Percentiles rank a stretch among this genome's conserved stretches.
Evolutionary conservation across 805 yeast genomes (phyloP).

Genomic region (Metschnikowia reukaufii): DNA sequence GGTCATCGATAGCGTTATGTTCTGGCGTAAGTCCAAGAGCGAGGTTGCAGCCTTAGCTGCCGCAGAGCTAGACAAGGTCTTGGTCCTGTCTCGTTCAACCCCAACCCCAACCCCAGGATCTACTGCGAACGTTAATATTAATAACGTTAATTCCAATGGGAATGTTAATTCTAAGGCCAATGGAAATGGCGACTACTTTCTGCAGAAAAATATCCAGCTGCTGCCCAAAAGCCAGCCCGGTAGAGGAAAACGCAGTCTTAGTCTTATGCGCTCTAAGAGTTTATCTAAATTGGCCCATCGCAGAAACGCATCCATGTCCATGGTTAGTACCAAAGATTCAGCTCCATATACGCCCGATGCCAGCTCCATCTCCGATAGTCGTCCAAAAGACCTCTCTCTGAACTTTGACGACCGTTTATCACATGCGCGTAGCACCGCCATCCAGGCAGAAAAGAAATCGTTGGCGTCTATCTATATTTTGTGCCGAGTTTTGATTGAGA

Average conservation of each 20-base stretch:
- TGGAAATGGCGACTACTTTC: constrained; percentile 1
- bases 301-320: constrained; percentile 50
- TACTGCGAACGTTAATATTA: no score
- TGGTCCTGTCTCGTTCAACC: constrained; percentile 26
- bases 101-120: background rate
- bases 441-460: constrained; percentile 84
- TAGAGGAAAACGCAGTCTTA: constrained; percentile 40
- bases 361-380: background rate
- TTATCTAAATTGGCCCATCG: constrained; percentile 43
- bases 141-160: no score
- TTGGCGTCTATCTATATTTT: constrained; percentile 82
- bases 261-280: constrained; percentile 42
- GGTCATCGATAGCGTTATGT: constrained; percentile 96
- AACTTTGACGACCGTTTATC: constrained; percentile 31
- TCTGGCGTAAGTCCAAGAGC: constrained; percentile 93
- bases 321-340: constrained; percentile 18
- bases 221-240: constrained; percentile 5
- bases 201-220: constrained; percentile 2
- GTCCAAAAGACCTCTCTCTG: constrained; percentile 2
- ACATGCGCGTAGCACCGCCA: constrained; percentile 62
- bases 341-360: background rate
- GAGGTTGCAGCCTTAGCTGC: constrained; percentile 66
- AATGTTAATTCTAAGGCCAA: no score
- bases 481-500: constrained; percentile 89
- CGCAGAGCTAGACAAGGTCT: constrained; percentile 36